Base-by-base conservation (phyloP, 177 flowering plant species). In the Vitis hybrid region DNA sequence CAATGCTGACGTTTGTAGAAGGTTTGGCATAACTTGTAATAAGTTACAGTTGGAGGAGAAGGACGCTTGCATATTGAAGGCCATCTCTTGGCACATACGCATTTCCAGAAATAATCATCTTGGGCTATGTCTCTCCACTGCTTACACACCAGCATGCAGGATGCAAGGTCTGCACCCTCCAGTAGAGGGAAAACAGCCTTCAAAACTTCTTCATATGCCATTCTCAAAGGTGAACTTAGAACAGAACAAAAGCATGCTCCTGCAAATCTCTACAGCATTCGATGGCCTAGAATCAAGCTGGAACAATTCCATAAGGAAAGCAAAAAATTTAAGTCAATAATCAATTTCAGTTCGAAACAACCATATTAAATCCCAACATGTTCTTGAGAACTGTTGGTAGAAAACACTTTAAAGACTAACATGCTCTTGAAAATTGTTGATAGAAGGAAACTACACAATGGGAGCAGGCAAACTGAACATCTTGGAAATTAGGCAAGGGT, bases 51-150 rank as follows among this genome's bases (percentile, higher is more conserved):
- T 2, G 88, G 87, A 56, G 90, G 83, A 14, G 77, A 72, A 10
- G 88, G 81, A 22, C 73, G 80, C 75, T 87, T 92, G 81, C 94
- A 90, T 61, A 87, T 64, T 5, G 98, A 94, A 56, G 98, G 98
- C 98, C 97, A 94, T 79, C 84, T 88, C 84, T 85, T 89, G 56
- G 88, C 85, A 72, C 97, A 94, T 1, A 80, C 18, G 68, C 94
- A 88, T 81, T 90, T 92, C 98, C 98, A 94, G 59, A 89, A 84
- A 84, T 85, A 94, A 75, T 94, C 98, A 73, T 94, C 97, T 63
- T 45, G 72, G 2, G 93, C 97, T 66, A 88, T 74, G 22, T 85
- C 88, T 70, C 82, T 80, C 98, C 98, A 94, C 63, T 87, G 90
- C 79, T 83, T 86, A 63, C 89, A 80, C 10, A 94, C 98, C 10